Percentiles rank a stretch among this genome's conserved stretches.
Conservation (phyloP, 2,329 filamentous ascomycete species). For the Rhinocladiella similis region DNA sequence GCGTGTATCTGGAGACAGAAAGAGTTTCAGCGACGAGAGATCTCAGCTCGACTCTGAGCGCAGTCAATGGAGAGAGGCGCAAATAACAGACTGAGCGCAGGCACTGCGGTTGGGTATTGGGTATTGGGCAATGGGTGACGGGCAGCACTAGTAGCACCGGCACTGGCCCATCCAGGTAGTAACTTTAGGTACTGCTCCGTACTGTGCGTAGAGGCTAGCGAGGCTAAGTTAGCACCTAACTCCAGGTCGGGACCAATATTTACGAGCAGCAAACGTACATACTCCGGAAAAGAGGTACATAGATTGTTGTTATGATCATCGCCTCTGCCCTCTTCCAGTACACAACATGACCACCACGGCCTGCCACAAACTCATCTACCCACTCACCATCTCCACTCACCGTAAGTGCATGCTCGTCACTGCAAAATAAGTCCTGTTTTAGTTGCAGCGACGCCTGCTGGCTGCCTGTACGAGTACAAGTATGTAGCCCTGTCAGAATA, state of each 20-base stretch:
- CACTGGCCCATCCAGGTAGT: not conserved
- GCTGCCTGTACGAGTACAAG: not conserved
- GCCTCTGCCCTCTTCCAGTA: no score
- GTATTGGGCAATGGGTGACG: no score
- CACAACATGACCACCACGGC: not conserved
- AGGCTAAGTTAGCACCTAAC: not conserved
- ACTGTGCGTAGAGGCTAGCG: not conserved
- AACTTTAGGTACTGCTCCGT: not conserved
- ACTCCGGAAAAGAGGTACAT: no score
- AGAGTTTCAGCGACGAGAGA: slow-evolving; percentile 5
- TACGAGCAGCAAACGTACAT: not conserved
- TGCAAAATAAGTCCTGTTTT: not conserved
- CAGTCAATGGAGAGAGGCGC: not conserved
- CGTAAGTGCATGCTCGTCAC: slow-evolving; percentile 1
- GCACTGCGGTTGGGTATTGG: no score
- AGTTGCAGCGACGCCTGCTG: slow-evolving; percentile 7
- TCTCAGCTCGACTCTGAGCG: slow-evolving; percentile 7
- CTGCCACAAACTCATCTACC: not conserved
- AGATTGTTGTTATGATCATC: not conserved
- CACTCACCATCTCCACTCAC: not conserved
- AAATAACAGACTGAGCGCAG: not conserved
- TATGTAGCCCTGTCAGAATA: slow-evolving; percentile 12
- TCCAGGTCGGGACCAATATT: no score
- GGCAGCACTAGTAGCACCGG: not conserved
- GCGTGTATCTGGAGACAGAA: slow-evolving; percentile 1